Percentiles rank a stretch among this genome's conserved stretches.
Conservation (phyloP, 805 yeast genomes). For the Wickerhamomyces queroliae region DNA sequence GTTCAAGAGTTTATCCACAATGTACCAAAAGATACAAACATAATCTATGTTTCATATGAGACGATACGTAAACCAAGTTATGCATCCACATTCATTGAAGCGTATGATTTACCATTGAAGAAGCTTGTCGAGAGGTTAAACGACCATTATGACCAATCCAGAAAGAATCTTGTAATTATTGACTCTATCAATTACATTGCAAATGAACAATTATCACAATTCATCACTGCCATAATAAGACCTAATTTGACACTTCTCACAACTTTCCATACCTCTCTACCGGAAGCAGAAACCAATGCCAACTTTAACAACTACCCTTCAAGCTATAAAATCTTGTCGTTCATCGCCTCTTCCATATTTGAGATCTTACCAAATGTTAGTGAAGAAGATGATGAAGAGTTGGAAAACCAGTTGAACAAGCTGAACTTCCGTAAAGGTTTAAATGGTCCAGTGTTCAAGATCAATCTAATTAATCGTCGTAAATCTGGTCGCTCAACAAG, state of each 20-base stretch:
- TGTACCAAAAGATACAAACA: conserved; percentile 25
- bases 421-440: conserved; percentile 46
- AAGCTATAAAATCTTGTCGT: conserved; percentile 45
- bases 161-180: conserved; percentile 44
- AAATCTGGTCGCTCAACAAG: conserved; percentile 77
- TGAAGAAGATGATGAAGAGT: conserved; percentile 41
- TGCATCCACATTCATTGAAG: conserved; percentile 44
- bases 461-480: conserved; percentile 61
- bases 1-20: conserved; percentile 52
- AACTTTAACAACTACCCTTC: conserved; percentile 44
- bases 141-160: conserved; percentile 6
- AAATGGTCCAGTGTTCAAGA: conserved; percentile 40
- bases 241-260: conserved; percentile 42
- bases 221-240: conserved; percentile 44
- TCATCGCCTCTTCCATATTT: conserved; percentile 71
- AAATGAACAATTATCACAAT: conserved; percentile 37
- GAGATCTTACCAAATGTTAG: conserved; percentile 44
- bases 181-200: conserved; percentile 65
- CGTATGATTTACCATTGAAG: conserved; percentile 23
- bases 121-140: conserved; percentile 21
- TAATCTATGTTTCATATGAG: conserved; percentile 64
- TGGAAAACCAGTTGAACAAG: conserved; percentile 31
- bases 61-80: conserved; percentile 47
- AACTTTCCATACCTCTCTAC: conserved; percentile 38
- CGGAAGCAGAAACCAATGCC: conserved; percentile 24